Percentiles rank a stretch among this genome's conserved stretches.
These are phyloP conservation scores for Macrolepiota dolichaula DNA, from an alignment of 768 basidiomycete species.

Conservation along the genomic window DNA sequence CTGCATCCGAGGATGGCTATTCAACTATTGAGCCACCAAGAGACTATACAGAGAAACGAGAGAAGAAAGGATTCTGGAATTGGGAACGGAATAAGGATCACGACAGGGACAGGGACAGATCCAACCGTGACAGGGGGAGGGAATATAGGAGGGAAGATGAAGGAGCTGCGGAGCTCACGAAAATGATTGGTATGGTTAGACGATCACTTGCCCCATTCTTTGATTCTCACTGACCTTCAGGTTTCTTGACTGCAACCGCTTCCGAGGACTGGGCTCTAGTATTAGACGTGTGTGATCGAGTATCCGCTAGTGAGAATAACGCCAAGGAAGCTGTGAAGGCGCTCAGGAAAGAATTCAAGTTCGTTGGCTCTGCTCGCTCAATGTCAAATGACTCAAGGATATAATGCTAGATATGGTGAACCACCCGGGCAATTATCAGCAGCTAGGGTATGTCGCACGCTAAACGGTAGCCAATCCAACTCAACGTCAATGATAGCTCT, in stretches of 20 bases:
- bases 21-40: constrained; percentile 20
- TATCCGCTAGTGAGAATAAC: constrained; percentile 64
- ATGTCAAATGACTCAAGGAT: constrained; percentile 4
- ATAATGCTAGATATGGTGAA: constrained; percentile 58
- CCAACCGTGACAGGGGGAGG: constrained; percentile 24
- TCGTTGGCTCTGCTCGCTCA: constrained; percentile 10
- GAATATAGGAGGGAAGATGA: constrained; percentile 40
- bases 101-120: constrained; percentile 36
- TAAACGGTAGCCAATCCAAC: background rate
- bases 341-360: constrained; percentile 85
- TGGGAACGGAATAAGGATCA: constrained; percentile 34
- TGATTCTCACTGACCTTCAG: constrained; percentile 28
- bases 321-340: constrained; percentile 86
- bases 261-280: constrained; percentile 83
- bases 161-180: constrained; percentile 50
- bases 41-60: constrained; percentile 37
- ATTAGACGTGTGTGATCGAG: constrained; percentile 82
- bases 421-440: constrained; percentile 74
- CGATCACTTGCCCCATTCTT: background rate
- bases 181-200: constrained; percentile 60
- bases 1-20: constrained; percentile 31
- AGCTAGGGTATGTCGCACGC: constrained; percentile 51
- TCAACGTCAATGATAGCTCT: constrained; percentile 47
- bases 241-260: constrained; percentile 70
- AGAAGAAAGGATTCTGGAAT: constrained; percentile 57